These are phyloP conservation scores for Primulina eburnea DNA, from an alignment of 257 asterid species.

Conservation along the genomic window DNA sequence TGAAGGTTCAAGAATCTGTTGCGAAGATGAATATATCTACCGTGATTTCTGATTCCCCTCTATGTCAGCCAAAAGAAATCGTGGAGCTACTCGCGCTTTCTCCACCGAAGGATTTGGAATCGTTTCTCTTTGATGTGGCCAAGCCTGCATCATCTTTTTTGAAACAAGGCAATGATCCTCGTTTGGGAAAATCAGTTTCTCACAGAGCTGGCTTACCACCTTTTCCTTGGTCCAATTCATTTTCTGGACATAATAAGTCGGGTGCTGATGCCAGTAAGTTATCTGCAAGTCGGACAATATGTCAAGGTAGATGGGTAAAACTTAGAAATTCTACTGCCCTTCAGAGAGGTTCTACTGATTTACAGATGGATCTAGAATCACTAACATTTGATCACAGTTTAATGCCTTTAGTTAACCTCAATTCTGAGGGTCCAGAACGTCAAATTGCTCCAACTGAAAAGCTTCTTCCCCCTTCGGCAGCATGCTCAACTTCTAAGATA, in stretches of 20 bases:
- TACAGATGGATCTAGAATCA: conserved; percentile 54
- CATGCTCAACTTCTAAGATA: conserved; percentile 46
- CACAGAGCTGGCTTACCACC: conserved; percentile 81
- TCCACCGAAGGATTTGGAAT: conserved; percentile 73
- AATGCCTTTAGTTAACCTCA: conserved; percentile 52
- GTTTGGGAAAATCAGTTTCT: conserved; percentile 49
- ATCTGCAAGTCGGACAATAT: conserved; percentile 53
- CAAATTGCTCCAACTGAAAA: conserved; percentile 38
- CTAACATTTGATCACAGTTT: conserved; percentile 58
- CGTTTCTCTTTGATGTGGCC: conserved; percentile 66
- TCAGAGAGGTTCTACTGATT: conserved; percentile 44
- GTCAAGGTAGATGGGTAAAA: conserved; percentile 86
- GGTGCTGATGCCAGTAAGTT: conserved; percentile 65
- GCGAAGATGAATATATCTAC: conserved; percentile 35
- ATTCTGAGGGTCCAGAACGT: conserved; percentile 29
- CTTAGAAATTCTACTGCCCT: conserved; percentile 43
- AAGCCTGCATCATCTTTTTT: conserved; percentile 45
- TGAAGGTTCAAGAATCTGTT: conserved; percentile 48
- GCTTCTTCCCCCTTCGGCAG: conserved; percentile 37
- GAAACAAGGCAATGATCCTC: conserved; percentile 56
- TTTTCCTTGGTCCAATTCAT: conserved; percentile 84
- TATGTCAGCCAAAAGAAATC: conserved; percentile 52
- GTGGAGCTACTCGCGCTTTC: conserved; percentile 76
- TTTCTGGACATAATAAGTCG: conserved; percentile 60
- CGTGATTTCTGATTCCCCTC: conserved; percentile 31